Evolutionary conservation across 176 grass and related monocot species (phyloP), one percentile per base, ranked within the genome.

Genomic region (Neostapfia colusana): DNA sequence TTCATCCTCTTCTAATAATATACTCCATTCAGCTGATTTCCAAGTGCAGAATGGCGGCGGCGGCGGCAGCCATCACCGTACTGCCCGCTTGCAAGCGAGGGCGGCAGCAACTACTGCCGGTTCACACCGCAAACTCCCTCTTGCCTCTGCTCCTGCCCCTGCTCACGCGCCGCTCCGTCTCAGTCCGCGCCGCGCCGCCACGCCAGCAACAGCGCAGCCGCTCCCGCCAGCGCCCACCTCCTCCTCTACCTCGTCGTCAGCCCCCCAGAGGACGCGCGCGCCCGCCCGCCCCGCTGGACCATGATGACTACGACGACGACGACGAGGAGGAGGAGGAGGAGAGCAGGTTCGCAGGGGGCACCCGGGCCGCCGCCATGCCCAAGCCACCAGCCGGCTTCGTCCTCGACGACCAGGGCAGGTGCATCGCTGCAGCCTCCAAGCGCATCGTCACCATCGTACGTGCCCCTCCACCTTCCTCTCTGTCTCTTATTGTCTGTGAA

Each of bases 341-440:
- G 59, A 71, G 65, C 8, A 76, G 82, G 71, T 71, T 78, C 69
- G 9, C 28, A 10, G 70, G 81, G n/a, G 69, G 65, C 4, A 88
- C 79, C 35, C 70, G 76, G 60, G 39, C 69, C 13, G 86, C 85
- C 56, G 81, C 87, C 57, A 76, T 97, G 93, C 93, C 93, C 43
- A 93, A 93, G 63, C 88, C 93, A 6, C 93, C 93, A 1, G 90
- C 88, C 13, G 93, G 93, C 20, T 97, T 97, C 83, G 81, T 93
- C 9, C 78, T 97, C 4, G 93, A 97, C 17, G 83, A 88, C 20
- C 66, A 91, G 70, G 93, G 93, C 34, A 85, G 81, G 70, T 92
- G 92, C 76, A 92, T 97, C 37, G 79, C 83, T 41, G 93, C 83
- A 11, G 87, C 90, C 67, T 89, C 83, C 53, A 91, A 87, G 77